These are phyloP conservation scores for Tricholoma terreum DNA, from an alignment of 768 basidiomycete genomes.

Conservation along the genomic window DNA sequence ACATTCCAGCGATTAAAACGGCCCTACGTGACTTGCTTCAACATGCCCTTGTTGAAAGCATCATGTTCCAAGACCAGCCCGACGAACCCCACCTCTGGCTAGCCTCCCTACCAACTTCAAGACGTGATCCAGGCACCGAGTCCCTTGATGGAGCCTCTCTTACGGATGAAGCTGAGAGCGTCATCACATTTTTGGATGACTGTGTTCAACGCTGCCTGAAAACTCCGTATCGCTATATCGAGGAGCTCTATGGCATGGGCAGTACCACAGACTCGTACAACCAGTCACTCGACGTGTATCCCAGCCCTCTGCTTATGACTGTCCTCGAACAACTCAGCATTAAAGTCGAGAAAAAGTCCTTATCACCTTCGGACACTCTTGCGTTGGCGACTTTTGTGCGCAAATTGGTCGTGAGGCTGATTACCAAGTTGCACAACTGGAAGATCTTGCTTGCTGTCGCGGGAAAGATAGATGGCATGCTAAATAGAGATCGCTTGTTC, in stretches of 20 bases:
- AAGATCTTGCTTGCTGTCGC: conserved; percentile 33
- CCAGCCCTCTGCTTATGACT: conserved; percentile 79
- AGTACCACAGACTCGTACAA: conserved; percentile 5
- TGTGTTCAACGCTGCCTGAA: conserved; percentile 80
- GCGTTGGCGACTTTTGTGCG: conserved; percentile 63
- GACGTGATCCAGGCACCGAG: conserved; percentile 32
- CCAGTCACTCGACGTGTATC: conserved; percentile 32
- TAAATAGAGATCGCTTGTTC: conserved; percentile 29
- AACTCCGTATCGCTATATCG: conserved; percentile 84
- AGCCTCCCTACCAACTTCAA: conserved; percentile 50
- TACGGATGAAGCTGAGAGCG: conserved; percentile 52
- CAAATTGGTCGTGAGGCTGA: conserved; percentile 56
- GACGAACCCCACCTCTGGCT: conserved; percentile 78
- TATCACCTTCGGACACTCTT: conserved; percentile 59
- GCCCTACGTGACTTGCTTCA: conserved; percentile 52
- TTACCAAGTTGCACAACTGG: conserved; percentile 49
- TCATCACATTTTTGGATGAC: conserved; percentile 77
- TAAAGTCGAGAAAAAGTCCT: conserved; percentile 53
- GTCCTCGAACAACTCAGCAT: conserved; percentile 75
- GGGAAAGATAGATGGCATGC: conserved; percentile 34
- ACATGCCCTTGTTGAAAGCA: conserved; percentile 64
- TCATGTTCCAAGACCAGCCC: conserved; percentile 77
- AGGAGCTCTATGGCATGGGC: conserved; percentile 50
- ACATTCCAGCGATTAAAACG: conserved; percentile 46
- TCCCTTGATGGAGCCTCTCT: conserved; percentile 53